Evolutionary conservation across 495 filamentous ascomycete genomes (phyloP).

Genomic region (Peziza echinospora): DNA sequence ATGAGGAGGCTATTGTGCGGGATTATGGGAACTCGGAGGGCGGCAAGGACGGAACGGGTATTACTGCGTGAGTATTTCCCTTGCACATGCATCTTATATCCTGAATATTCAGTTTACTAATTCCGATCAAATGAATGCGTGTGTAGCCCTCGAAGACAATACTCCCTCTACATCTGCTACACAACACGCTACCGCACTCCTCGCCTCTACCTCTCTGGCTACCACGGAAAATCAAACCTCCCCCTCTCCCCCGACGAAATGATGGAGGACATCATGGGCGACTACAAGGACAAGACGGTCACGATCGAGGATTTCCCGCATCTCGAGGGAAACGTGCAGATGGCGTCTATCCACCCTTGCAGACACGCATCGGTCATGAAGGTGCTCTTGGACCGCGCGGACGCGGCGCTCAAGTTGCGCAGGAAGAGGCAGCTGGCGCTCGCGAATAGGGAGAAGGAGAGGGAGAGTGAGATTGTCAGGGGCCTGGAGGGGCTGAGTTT

Average conservation of each 20-base stretch:
- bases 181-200: constrained; percentile 91
- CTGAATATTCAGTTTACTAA: too few species aligned
- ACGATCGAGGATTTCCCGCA: constrained; percentile 95
- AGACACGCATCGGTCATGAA: constrained; percentile 97
- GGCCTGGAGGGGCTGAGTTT: constrained; percentile 33
- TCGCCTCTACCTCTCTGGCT: constrained; percentile 85
- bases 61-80: constrained; percentile 34
- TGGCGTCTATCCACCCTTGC: constrained; percentile 84
- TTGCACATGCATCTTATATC: too few species aligned
- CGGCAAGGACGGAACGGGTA: constrained; percentile 26
- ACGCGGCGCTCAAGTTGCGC: constrained; percentile 75
- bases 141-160: constrained; percentile 59
- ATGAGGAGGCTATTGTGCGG: constrained; percentile 89
- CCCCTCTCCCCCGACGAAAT: constrained; percentile 70
- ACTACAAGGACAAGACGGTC: constrained; percentile 99
- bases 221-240: constrained; percentile 41
- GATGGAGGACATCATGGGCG: constrained; percentile 98
- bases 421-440: constrained; percentile 41
- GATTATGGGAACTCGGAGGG: constrained; percentile 34
- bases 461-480: constrained; percentile 25
- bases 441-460: constrained; percentile 23
- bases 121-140: too few species aligned
- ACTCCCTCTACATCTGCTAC: constrained; percentile 96
- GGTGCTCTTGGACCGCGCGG: constrained; percentile 79
- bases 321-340: constrained; percentile 65